Evolutionary conservation across 306 rosid genomes (phyloP).

Genomic region (Sesbania bispinosa): DNA sequence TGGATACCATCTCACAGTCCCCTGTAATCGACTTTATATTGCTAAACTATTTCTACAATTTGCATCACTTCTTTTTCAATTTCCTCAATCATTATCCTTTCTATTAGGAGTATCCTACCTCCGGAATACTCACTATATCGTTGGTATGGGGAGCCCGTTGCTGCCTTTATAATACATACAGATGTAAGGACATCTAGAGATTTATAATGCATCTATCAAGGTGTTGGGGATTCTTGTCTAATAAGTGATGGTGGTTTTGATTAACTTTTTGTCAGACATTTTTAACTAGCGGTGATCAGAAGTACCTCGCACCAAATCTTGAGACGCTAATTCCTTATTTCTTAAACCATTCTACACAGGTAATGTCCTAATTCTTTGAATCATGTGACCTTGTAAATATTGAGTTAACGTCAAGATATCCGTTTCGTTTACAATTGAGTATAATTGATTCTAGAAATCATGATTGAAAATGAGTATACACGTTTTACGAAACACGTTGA

Average conservation of each 20-base stretch:
- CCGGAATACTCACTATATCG: constrained; percentile 52
- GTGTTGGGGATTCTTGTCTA: background rate
- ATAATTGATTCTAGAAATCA: too few species aligned
- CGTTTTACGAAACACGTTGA: too few species aligned
- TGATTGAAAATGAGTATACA: too few species aligned
- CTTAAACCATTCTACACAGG: constrained; percentile 64
- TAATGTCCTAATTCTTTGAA: constrained; percentile 17
- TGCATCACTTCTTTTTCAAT: background rate
- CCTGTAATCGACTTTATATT: background rate
- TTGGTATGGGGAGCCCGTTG: constrained; percentile 82
- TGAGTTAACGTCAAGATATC: background rate
- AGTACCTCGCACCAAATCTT: constrained; percentile 64
- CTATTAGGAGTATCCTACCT: background rate
- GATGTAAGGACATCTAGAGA: constrained; percentile 40
- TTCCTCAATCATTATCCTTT: background rate
- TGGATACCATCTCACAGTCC: too few species aligned
- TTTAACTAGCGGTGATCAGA: constrained; percentile 50
- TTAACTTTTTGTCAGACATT: constrained; percentile 45
- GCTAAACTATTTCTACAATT: background rate
- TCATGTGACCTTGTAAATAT: background rate
- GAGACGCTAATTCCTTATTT: constrained; percentile 48
- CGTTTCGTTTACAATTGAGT: too few species aligned
- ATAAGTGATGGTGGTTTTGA: background rate
- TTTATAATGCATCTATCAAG: background rate
- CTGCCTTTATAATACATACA: constrained; percentile 56